Conservation (phyloP, 106 monocot species). For the Iris macrosiphon region DNA sequence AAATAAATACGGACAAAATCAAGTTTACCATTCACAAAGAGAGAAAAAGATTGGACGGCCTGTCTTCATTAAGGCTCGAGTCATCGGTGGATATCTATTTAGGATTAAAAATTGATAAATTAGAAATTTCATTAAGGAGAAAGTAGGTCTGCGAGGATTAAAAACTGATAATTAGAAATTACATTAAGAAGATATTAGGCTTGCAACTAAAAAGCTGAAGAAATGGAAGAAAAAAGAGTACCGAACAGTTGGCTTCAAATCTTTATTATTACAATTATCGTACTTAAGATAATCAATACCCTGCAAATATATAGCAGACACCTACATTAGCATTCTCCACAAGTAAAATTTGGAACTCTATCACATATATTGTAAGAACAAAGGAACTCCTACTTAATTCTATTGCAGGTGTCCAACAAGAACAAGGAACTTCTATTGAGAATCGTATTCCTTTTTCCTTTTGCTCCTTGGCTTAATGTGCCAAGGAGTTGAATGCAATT, state of each 20-base stretch:
- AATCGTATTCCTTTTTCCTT: too few relatives aligned
- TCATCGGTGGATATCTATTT: constrained; percentile 68
- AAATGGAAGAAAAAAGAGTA: constrained; percentile 6
- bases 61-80: constrained; percentile 43
- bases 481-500: too few relatives aligned
- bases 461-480: too few relatives aligned
- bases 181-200: background rate
- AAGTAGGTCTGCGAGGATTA: too few relatives aligned
- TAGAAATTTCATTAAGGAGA: background rate
- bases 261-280: constrained; percentile 74
- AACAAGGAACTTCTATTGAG: too few relatives aligned
- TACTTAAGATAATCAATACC: constrained; percentile 84
- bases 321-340: too few relatives aligned
- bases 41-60: constrained; percentile 70
- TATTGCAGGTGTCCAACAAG: too few relatives aligned
- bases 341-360: too few relatives aligned
- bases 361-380: too few relatives aligned
- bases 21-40: constrained; percentile 79
- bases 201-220: background rate
- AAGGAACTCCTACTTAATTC: too few relatives aligned
- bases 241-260: constrained; percentile 43
- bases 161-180: background rate
- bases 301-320: too few relatives aligned
- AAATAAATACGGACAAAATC: background rate
- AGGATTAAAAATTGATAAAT: background rate